Percentiles rank a stretch among this genome's conserved stretches.
These are phyloP conservation scores for Russula compacta DNA, from an alignment of 768 basidiomycete species.

Conservation along the genomic window DNA sequence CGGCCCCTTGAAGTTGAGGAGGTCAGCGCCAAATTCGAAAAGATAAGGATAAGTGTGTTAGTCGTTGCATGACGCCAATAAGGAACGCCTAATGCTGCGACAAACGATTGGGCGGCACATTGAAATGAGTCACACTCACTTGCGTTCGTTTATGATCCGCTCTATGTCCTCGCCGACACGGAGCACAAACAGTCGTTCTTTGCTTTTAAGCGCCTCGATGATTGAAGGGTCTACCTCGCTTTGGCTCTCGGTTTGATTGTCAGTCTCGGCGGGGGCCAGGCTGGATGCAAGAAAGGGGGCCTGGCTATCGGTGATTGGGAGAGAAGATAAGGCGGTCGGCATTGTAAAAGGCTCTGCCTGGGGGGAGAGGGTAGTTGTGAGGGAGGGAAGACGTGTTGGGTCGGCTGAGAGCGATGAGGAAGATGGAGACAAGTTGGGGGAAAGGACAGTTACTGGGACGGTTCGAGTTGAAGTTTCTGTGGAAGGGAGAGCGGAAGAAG, in stretches of 20 bases:
- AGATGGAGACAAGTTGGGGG: constrained; percentile 1
- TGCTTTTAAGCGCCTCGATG: constrained; percentile 77
- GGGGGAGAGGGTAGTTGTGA: constrained; percentile 12
- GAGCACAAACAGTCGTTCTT: constrained; percentile 80
- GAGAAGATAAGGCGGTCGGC: constrained; percentile 14
- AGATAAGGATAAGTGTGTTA: neutral
- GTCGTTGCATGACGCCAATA: neutral
- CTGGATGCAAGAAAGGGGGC: constrained; percentile 16
- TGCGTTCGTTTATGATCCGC: constrained; percentile 62
- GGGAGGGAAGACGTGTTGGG: constrained; percentile 5
- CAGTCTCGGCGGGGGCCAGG: constrained; percentile 25
- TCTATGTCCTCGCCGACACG: constrained; percentile 88
- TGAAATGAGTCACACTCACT: constrained; percentile 36
- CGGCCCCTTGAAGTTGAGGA: constrained; percentile 36
- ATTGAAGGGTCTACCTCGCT: constrained; percentile 69
- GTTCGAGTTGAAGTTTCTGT: constrained; percentile 14
- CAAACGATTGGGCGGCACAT: neutral
- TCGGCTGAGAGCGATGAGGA: constrained; percentile 3
- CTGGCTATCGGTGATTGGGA: constrained; percentile 8
- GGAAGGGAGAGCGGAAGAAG: neutral
- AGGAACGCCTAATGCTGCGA: neutral
- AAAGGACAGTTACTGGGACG: constrained; percentile 6
- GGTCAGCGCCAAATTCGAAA: constrained; percentile 10
- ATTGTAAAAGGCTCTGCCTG: constrained; percentile 18
- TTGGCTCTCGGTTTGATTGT: constrained; percentile 21